Percentiles rank a stretch among this genome's conserved stretches.
phyloP scores from a whole-genome alignment of 345 rosid species.

The Arabis hirsuta region DNA sequence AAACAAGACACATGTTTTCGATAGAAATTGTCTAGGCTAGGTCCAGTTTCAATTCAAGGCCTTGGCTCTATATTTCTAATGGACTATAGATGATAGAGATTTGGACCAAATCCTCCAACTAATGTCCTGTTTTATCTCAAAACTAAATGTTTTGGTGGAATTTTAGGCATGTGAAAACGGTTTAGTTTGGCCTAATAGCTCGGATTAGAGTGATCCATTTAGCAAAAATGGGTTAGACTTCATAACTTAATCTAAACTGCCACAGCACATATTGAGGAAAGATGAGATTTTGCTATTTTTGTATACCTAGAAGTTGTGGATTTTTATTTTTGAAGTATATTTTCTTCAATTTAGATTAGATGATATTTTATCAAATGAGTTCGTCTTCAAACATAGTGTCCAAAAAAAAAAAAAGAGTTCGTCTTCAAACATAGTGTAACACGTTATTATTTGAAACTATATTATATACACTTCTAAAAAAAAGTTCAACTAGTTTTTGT shows the following conservation, averaged over 20 bases:
- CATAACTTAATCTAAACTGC: not conserved
- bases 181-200: too few species aligned
- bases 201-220: not conserved
- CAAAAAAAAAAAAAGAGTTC: too few species aligned
- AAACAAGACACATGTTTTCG: conserved; percentile 1
- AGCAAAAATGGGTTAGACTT: not conserved
- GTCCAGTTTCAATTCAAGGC: conserved; percentile 19
- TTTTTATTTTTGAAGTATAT: not conserved
- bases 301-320: conserved; percentile 15
- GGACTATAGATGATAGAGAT: not conserved
- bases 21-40: conserved; percentile 3
- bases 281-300: not conserved
- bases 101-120: conserved; percentile 24
- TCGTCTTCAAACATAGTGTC: conserved; percentile 1
- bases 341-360: not conserved
- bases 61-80: not conserved
- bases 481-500: too few species aligned
- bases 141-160: not conserved
- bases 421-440: not conserved
- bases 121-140: not conserved
- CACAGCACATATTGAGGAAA: not conserved
- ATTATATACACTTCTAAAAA: too few species aligned
- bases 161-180: not conserved
- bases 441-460: not conserved
- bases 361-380: not conserved